A percentile compares a stretch with the other conserved stretches of the same genome.
Conservation (phyloP, 371 early-diverging fungal genomes). For the Mucor piriformis region DNA sequence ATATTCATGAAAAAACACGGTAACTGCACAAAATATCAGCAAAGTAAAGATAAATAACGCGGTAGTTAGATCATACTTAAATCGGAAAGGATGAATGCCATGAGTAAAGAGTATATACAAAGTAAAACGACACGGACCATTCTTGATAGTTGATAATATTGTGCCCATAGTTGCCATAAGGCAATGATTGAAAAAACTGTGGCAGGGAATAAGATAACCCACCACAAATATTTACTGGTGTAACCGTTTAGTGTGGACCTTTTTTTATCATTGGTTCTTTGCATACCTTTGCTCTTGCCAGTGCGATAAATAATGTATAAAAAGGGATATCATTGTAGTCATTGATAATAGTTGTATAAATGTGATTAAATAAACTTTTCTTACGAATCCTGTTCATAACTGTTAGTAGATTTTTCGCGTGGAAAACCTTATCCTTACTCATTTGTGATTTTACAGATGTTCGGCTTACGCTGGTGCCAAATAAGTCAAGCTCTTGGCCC, state of each 20-base stretch:
- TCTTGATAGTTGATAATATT: slow-evolving; percentile 39
- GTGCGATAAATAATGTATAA: slow-evolving; percentile 4
- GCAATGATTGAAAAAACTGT: slow-evolving; percentile 21
- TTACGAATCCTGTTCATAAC: slow-evolving; percentile 12
- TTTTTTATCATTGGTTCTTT: background rate
- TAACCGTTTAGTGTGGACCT: background rate
- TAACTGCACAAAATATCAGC: slow-evolving; percentile 23
- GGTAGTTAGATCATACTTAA: slow-evolving; percentile 20
- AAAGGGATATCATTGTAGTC: background rate
- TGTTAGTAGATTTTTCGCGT: too few species aligned
- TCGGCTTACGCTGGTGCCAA: slow-evolving; percentile 41
- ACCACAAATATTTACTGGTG: slow-evolving; percentile 39
- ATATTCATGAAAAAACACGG: slow-evolving; percentile 27
- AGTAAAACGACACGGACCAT: slow-evolving; percentile 23
- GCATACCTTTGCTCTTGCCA: slow-evolving; percentile 26
- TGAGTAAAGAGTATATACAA: slow-evolving; percentile 27
- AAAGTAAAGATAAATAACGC: background rate
- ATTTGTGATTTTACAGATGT: slow-evolving; percentile 37
- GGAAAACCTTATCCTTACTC: slow-evolving; percentile 26
- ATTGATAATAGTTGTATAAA: slow-evolving; percentile 7
- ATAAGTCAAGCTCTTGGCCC: slow-evolving; percentile 42
- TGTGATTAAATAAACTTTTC: slow-evolving; percentile 20
- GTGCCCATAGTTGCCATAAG: slow-evolving; percentile 47
- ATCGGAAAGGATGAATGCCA: slow-evolving; percentile 34
- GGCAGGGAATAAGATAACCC: slow-evolving; percentile 36